phyloP scores from a whole-genome alignment of 1,139 yeast species.

The Blastobotrys ciferrii region DNA sequence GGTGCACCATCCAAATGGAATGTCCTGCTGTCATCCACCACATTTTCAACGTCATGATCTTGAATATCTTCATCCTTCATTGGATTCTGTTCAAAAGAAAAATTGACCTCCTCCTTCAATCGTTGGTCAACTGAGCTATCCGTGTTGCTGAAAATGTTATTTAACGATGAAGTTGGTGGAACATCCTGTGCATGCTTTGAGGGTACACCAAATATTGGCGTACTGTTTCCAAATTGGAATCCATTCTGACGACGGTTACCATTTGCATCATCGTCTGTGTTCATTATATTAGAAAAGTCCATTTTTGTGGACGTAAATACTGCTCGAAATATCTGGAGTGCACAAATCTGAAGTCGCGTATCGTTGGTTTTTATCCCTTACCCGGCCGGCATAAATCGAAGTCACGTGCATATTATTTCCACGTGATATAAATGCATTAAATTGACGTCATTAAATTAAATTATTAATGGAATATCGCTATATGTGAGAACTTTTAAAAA shows the following conservation, averaged over 20 bases:
- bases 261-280: not conserved
- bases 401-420: no score
- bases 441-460: no score
- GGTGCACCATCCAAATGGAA: constrained; percentile 29
- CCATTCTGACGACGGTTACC: not conserved
- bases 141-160: not conserved
- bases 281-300: not conserved
- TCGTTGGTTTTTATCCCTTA: not conserved
- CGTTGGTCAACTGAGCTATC: not conserved
- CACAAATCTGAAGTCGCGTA: not conserved
- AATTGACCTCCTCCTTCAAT: not conserved
- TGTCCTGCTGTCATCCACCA: not conserved
- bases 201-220: not conserved
- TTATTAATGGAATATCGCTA: no score
- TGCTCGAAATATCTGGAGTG: not conserved
- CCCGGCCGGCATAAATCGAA: no score
- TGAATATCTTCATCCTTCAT: not conserved
- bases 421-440: no score
- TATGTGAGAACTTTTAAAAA: no score
- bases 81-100: not conserved
- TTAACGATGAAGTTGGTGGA: not conserved
- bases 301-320: not conserved
- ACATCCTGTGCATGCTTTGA: not conserved
- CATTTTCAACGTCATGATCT: not conserved
- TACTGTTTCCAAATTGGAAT: not conserved